Evolutionary conservation across 108 stramenopile genomes (phyloP).

Genomic region (Nitzschia palea): DNA sequence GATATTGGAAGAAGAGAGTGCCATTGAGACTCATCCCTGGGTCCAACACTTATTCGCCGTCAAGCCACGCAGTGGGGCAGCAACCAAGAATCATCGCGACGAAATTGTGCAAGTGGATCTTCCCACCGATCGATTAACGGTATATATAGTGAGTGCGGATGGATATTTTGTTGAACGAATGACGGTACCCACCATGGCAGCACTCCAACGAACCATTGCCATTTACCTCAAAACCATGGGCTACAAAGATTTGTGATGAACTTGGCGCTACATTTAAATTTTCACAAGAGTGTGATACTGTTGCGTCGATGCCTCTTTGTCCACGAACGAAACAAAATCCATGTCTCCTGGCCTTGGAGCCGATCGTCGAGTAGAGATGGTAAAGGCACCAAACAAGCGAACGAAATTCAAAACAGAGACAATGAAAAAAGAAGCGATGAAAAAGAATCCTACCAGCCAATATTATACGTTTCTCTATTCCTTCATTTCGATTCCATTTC

Average conservation of each 20-base stretch:
- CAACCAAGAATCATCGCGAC: constrained; percentile 11
- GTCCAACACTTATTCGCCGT: constrained; percentile 22
- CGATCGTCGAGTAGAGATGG: too few relatives aligned
- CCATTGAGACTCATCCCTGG: constrained; percentile 24
- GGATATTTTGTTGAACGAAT: constrained; percentile 33
- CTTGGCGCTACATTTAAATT: too few relatives aligned
- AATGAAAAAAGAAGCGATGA: too few relatives aligned
- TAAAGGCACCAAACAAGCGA: too few relatives aligned
- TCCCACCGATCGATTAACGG: constrained; percentile 23
- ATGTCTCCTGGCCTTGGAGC: too few relatives aligned
- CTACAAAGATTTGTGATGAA: constrained; percentile 18
- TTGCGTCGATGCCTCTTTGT: too few relatives aligned
- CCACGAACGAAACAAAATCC: too few relatives aligned
- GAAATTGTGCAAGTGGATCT: constrained; percentile 12
- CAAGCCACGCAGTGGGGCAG: constrained; percentile 23
- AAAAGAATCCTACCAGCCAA: too few relatives aligned
- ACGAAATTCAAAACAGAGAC: too few relatives aligned
- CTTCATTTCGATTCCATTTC: constrained; percentile 15
- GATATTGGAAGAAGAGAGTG: constrained; percentile 31
- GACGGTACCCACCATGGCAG: constrained; percentile 27
- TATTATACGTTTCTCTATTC: too few relatives aligned
- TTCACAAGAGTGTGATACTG: too few relatives aligned
- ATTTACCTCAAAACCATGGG: constrained; percentile 30
- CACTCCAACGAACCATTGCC: constrained; percentile 20
- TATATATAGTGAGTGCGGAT: constrained; percentile 39